Base-by-base conservation (phyloP, 768 basidiomycete species). In the Termitomyces sp. region DNA sequence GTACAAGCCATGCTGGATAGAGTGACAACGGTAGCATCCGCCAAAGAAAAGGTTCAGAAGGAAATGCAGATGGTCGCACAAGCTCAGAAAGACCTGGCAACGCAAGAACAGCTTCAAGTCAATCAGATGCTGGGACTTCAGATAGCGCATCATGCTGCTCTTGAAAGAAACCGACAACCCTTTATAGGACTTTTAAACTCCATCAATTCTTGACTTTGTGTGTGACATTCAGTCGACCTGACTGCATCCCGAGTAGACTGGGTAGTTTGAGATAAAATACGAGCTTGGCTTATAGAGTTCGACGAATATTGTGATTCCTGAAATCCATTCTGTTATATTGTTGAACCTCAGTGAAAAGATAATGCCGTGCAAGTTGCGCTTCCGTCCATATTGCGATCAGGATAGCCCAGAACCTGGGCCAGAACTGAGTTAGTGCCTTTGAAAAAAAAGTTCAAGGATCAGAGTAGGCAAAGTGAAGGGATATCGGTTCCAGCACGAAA, bases 1-100 rank as follows among this genome's bases (percentile, higher is more conserved):
- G 54, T 58, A 33, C 57, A 57, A 39, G 57, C 44, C 22, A 57
- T 60, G 58, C 29, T 60, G 24, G 45, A 62, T 28, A 51, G 39
- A 33, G 56, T 60, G 16, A 59, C 58, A 13, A 34, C 13, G 9
- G 10, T 33, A 33, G 56, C 41, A n/a, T 26, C 42, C 13, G 58
- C 56, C 3, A 55, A 51, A 33, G 39, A 60, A 39, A 60, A 56
- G 31, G 59, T 48, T 18, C 50, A 57, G 39, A 55, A 44, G 28
- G 59, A 60, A 39, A 57, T 22, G 50, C 46, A 16, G 33, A 46
- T 18, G 41, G 54, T 28, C 1, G 33, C 31, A 29, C 28, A 58
- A n/a, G 44, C 37, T 3, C 41, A 51, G 49, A 44, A 7, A 15
- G 15, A 52, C 12, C 39, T 52, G 26, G n/a, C 26, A 42, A 16